Percentiles rank a stretch among this genome's conserved stretches.
Evolutionary conservation across 306 rosid species (phyloP).

Genomic region (Dryas alaskensis): DNA sequence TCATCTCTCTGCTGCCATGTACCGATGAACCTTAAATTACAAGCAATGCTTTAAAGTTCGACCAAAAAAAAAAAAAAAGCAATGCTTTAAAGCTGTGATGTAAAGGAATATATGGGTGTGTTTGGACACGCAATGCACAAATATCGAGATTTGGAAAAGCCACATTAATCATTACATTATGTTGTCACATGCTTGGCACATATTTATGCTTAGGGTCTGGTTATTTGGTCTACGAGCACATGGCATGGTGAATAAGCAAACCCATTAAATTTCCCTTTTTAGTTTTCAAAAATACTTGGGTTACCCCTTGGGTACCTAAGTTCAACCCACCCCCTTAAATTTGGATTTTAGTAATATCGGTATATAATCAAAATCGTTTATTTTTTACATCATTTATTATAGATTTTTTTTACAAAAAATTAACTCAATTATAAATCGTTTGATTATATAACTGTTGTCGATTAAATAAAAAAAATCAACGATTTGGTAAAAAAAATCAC

Average conservation of each 20-base stretch:
- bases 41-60: constrained; percentile 38
- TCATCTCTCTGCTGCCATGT: constrained; percentile 16
- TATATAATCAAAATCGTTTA: too few relatives aligned
- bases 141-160: constrained; percentile 22
- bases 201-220: not conserved
- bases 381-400: too few relatives aligned
- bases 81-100: constrained; percentile 15
- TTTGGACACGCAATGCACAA: constrained; percentile 56
- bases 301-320: too few relatives aligned
- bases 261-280: not conserved
- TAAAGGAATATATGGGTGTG: constrained; percentile 17
- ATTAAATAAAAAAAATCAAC: too few relatives aligned
- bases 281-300: not conserved
- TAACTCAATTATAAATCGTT: too few relatives aligned
- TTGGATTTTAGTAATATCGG: too few relatives aligned
- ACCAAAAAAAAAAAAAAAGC: constrained; percentile 30
- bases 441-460: too few relatives aligned
- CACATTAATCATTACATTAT: constrained; percentile 16
- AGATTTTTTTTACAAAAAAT: too few relatives aligned
- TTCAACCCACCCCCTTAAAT: too few relatives aligned
- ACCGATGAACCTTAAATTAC: constrained; percentile 39
- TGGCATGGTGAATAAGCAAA: not conserved
- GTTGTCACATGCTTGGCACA: constrained; percentile 21
- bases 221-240: constrained; percentile 2
- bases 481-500: too few relatives aligned